phyloP scores from a whole-genome alignment of 2,329 filamentous ascomycete genomes.

The Hansfordia pulvinata region DNA sequence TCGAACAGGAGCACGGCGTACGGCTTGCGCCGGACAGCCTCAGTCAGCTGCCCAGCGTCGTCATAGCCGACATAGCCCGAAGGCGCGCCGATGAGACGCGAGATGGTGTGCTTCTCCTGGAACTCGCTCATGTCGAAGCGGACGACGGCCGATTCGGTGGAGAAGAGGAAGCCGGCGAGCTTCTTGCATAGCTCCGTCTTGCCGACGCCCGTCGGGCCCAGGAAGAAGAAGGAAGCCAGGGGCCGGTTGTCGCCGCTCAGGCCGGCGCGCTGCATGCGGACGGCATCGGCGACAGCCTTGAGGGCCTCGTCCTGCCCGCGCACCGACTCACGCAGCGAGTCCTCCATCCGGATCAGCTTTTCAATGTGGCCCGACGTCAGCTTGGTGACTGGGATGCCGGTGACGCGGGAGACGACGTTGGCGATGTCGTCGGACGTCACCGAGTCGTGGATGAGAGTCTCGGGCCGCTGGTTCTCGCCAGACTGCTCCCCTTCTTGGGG shows the following conservation, averaged over 20 bases:
- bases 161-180: constrained; percentile 85
- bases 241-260: constrained; percentile 85
- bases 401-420: constrained; percentile 77
- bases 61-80: constrained; percentile 96
- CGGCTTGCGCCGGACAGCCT: constrained; percentile 86
- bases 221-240: constrained; percentile 91
- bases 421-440: constrained; percentile 95
- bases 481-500: constrained; percentile 53
- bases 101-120: constrained; percentile 93
- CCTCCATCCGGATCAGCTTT: constrained; percentile 92
- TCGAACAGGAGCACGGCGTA: constrained; percentile 93
- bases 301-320: constrained; percentile 92
- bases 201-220: constrained; percentile 89
- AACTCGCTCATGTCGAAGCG: constrained; percentile 98
- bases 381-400: constrained; percentile 85
- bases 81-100: constrained; percentile 79
- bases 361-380: constrained; percentile 88
- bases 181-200: constrained; percentile 98
- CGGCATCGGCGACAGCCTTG: constrained; percentile 79
- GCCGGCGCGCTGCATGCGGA: constrained; percentile 85
- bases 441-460: constrained; percentile 74
- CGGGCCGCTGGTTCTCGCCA: constrained; percentile 17
- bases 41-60: constrained; percentile 88
- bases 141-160: constrained; percentile 78
- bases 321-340: constrained; percentile 68